These are phyloP conservation scores for Dactylorhiza incarnata DNA, from an alignment of 106 monocot genomes.

Conservation along the genomic window DNA sequence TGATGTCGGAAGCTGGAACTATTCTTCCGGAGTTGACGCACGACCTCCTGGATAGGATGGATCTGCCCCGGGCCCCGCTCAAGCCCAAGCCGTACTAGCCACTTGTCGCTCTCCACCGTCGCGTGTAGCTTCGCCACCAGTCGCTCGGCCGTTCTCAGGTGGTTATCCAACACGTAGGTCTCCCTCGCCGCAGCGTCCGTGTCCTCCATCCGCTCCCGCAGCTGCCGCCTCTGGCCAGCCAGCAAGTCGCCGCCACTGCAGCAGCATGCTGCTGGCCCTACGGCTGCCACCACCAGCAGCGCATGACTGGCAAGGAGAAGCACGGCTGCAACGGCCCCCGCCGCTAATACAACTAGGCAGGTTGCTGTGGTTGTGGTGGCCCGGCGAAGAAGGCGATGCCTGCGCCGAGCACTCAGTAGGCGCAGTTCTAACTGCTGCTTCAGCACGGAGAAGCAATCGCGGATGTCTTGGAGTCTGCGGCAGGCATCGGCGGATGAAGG, in stretches of 20 bases:
- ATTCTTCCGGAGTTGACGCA: conserved; percentile 51
- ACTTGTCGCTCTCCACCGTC: conserved; percentile 68
- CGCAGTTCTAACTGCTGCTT: conserved; percentile 40
- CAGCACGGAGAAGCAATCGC: conserved; percentile 32
- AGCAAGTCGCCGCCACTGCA: conserved; percentile 12
- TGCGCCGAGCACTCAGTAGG: conserved; percentile 27
- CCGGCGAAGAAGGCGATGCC: conserved; percentile 21
- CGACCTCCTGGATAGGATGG: conserved; percentile 43
- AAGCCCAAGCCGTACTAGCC: conserved; percentile 35
- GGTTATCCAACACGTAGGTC: conserved; percentile 55
- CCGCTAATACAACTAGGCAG: conserved; percentile 35
- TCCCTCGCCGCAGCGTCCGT: conserved; percentile 57
- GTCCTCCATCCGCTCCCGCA: conserved; percentile 35
- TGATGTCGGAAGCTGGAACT: conserved; percentile 33
- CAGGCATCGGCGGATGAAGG: conserved; percentile 6
- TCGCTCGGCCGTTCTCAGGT: conserved; percentile 58
- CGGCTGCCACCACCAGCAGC: conserved; percentile 14
- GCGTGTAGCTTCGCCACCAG: conserved; percentile 55
- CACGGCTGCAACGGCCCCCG: conserved; percentile 22
- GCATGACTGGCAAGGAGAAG: conserved; percentile 48
- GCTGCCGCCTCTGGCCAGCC: conserved; percentile 8
- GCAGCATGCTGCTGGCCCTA: conserved; percentile 4
- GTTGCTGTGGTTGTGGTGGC: conserved; percentile 24
- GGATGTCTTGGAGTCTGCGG: conserved; percentile 33
- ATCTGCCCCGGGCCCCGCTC: conserved; percentile 35